Evolutionary conservation across 371 early-diverging fungal genomes (phyloP).

Genomic region (Mortierella sp.): DNA sequence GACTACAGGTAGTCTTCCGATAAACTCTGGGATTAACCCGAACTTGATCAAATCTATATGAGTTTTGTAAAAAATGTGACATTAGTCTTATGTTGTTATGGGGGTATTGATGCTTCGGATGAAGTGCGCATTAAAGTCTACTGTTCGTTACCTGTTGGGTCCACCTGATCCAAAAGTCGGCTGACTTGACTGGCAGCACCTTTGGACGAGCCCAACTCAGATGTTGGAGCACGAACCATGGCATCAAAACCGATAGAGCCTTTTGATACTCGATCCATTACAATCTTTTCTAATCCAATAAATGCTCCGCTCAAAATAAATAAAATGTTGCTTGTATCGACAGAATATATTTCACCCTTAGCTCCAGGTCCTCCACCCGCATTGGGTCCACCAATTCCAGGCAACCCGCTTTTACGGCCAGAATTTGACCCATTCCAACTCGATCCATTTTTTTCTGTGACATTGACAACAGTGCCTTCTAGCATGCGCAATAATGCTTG

Average conservation of each 20-base stretch:
- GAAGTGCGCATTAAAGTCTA: not conserved
- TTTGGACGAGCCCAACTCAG: slow-evolving; percentile 37
- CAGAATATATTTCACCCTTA: slow-evolving; percentile 84
- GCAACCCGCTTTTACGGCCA: slow-evolving; percentile 58
- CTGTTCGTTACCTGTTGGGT: slow-evolving; percentile 69
- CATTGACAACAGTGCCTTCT: slow-evolving; percentile 89
- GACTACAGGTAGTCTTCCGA: slow-evolving; percentile 91
- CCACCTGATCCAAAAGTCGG: slow-evolving; percentile 69
- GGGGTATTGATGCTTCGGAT: not conserved
- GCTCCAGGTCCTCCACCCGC: slow-evolving; percentile 60
- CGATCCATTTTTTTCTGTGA: slow-evolving; percentile 84
- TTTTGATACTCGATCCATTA: slow-evolving; percentile 82
- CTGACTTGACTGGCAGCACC: slow-evolving; percentile 37
- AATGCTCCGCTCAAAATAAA: slow-evolving; percentile 94
- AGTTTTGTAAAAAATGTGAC: not conserved
- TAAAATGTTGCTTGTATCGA: slow-evolving; percentile 92
- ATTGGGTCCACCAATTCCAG: slow-evolving; percentile 62
- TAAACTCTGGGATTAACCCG: slow-evolving; percentile 93
- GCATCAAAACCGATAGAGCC: slow-evolving; percentile 87
- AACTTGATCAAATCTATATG: slow-evolving; percentile 83
- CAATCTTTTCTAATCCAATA: slow-evolving; percentile 88
- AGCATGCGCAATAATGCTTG: slow-evolving; percentile 90
- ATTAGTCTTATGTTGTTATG: not conserved
- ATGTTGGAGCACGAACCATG: slow-evolving; percentile 56
- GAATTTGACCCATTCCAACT: slow-evolving; percentile 55